Evolutionary conservation across 495 filamentous ascomycete species (phyloP), one percentile per base, ranked within the genome.

Genomic region (Baudoinia panamericana): DNA sequence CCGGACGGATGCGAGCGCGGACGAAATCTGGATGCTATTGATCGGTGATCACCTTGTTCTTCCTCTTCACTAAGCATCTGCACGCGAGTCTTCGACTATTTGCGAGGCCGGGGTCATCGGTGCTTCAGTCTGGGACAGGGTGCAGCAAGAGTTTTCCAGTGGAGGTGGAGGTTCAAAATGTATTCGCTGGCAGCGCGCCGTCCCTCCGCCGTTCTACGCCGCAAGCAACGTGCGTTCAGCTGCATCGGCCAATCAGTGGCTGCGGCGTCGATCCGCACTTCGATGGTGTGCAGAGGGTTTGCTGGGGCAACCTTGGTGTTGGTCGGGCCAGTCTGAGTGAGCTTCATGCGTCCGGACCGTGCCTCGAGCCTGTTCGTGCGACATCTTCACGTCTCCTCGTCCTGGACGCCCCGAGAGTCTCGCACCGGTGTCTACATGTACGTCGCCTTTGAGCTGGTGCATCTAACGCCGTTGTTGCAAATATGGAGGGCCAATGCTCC

Each of bases 161-260:
- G n/a, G n/a, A n/a, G n/a, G n/a, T n/a, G n/a, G n/a, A n/a, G n/a
- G n/a, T n/a, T n/a, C n/a, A n/a, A n/a, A n/a, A n/a, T n/a, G n/a
- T 34, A 20, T 34, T 16, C 31, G 31, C 18, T 34, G 31, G 31
- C 16, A 10, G 16, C 31, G 31, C 31, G 31, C 31, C 31, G 31
- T 15, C 31, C 31, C 31, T 34, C 31, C 31, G 31, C 22, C 31
- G 22, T 16, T 10, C 30, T 15, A 30, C 28, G 31, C 31, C 9
- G 31, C 18, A 15, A 17, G 22, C 16, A 19, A 15, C 7, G 31
- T 19, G 12, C 3, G 31, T 12, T 15, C 4, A 4, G 7, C 31
- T 6, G 22, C 16, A 34, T 34, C 13, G 22, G 31, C 31, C 31
- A 34, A 34, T 34, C n/a, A n/a, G n/a, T n/a, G n/a, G 31, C n/a